Percentiles rank a stretch among this genome's conserved stretches.
Conservation (phyloP, 495 filamentous ascomycete species). For the Aspergillus diversus region DNA sequence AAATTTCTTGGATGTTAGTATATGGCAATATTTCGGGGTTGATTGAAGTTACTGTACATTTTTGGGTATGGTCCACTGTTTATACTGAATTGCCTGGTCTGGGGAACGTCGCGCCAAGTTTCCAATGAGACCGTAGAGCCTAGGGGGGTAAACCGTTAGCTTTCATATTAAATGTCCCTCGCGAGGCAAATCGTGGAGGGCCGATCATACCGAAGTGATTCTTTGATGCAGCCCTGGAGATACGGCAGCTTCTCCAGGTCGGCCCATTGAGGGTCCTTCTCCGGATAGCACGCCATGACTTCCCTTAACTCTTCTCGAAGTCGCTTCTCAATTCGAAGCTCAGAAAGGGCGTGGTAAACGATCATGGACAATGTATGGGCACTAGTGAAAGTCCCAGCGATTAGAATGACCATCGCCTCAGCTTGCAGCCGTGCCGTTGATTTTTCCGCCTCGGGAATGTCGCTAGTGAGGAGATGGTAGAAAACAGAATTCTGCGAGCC, state of each 20-base stretch:
- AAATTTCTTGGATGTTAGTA: background rate
- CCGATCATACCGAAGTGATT: conserved; percentile 9
- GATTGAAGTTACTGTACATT: background rate
- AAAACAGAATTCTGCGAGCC: conserved; percentile 6
- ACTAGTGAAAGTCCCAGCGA: conserved; percentile 1
- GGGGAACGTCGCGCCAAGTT: conserved; percentile 13
- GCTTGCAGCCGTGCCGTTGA: background rate
- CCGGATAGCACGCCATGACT: conserved; percentile 13
- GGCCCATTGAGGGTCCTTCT: conserved; percentile 1
- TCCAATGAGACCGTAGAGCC: conserved; percentile 7
- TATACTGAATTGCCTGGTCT: conserved; percentile 4
- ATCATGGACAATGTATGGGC: conserved; percentile 2
- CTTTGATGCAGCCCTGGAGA: conserved; percentile 12
- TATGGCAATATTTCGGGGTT: background rate
- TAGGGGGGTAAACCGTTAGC: too few species aligned
- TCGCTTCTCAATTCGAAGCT: background rate
- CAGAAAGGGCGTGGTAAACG: conserved; percentile 3
- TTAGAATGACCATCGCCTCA: conserved; percentile 8
- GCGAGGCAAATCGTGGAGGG: too few species aligned
- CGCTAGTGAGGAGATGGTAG: conserved; percentile 11
- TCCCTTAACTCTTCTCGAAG: conserved; percentile 10
- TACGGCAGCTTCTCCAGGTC: conserved; percentile 16
- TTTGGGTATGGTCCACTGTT: conserved; percentile 14
- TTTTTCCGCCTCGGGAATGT: conserved; percentile 8
- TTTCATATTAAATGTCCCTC: too few species aligned